Conservation (phyloP, 495 filamentous ascomycete genomes). For the Hyphodiscus hymeniophilus region DNA sequence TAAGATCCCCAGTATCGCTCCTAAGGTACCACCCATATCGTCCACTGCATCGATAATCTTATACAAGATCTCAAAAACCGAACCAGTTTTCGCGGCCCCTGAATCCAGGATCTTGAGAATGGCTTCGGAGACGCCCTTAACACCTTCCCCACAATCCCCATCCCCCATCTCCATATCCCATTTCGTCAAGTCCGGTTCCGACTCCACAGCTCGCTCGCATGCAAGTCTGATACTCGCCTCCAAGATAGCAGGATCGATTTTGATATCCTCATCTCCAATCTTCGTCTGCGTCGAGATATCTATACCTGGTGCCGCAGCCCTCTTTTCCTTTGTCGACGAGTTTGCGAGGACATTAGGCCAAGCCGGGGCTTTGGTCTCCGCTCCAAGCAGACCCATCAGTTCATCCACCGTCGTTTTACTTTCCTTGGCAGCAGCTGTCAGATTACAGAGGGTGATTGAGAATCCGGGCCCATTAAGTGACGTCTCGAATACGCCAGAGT, state of each 20-base stretch:
- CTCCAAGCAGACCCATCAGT: slow-evolving; percentile 45
- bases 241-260: slow-evolving; percentile 33
- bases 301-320: slow-evolving; percentile 1
- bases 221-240: slow-evolving; percentile 43
- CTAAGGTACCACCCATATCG: slow-evolving; percentile 50
- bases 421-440: slow-evolving; percentile 37
- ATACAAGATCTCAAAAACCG: slow-evolving; percentile 41
- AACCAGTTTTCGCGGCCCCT: slow-evolving; percentile 26
- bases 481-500: slow-evolving; percentile 44
- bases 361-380: slow-evolving; percentile 40
- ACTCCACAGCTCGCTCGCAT: slow-evolving; percentile 39
- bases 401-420: slow-evolving; percentile 37
- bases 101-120: slow-evolving; percentile 14
- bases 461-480: slow-evolving; percentile 57
- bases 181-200: slow-evolving; percentile 51
- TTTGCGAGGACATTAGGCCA: slow-evolving; percentile 19
- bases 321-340: slow-evolving; percentile 10
- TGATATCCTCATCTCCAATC: slow-evolving; percentile 11
- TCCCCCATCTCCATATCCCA: slow-evolving; percentile 60
- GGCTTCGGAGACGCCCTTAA: slow-evolving; percentile 30
- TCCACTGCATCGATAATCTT: slow-evolving; percentile 49
- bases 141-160: slow-evolving; percentile 55
- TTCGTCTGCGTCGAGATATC: slow-evolving; percentile 10
- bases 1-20: slow-evolving; percentile 52
- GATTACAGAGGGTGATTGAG: slow-evolving; percentile 50